A percentile compares a stretch with the other conserved stretches of the same genome.
phyloP scores from a whole-genome alignment of 2,329 filamentous ascomycete species.

The Laburnicola sp. region DNA sequence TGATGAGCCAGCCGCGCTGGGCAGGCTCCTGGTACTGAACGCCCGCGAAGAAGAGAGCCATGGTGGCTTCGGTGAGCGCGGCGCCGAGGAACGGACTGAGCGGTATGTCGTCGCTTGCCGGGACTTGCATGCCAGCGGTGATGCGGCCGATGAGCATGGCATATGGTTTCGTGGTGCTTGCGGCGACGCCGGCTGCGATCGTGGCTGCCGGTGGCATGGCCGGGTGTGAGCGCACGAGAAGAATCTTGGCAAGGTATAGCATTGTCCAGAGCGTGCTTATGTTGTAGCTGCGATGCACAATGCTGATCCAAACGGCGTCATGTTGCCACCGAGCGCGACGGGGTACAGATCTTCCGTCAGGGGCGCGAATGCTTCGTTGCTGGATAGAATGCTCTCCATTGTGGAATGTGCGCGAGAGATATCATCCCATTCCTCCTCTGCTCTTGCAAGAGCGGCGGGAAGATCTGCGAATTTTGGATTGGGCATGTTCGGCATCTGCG shows the following conservation, averaged over 20 bases:
- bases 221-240: conserved; percentile 80
- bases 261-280: conserved; percentile 87
- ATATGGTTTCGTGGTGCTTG: conserved; percentile 68
- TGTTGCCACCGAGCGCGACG: conserved; percentile 50
- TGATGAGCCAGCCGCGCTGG: conserved; percentile 78
- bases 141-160: conserved; percentile 80
- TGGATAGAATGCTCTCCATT: conserved; percentile 59
- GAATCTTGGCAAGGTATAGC: conserved; percentile 81
- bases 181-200: conserved; percentile 79
- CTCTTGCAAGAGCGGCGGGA: conserved; percentile 67
- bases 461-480: conserved; percentile 53
- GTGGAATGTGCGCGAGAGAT: conserved; percentile 72
- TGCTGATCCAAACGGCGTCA: conserved; percentile 79
- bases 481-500: conserved; percentile 19
- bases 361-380: conserved; percentile 76
- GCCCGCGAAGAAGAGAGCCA: conserved; percentile 84
- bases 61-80: conserved; percentile 78
- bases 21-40: conserved; percentile 72
- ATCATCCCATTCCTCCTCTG: conserved; percentile 75
- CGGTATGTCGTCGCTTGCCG: conserved; percentile 47
- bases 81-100: conserved; percentile 79
- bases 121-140: conserved; percentile 65
- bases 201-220: conserved; percentile 89
- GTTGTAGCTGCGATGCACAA: conserved; percentile 84
- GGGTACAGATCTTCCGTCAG: conserved; percentile 68